Percentiles rank a stretch among this genome's conserved stretches.
Evolutionary conservation across 202 grass and related monocot genomes (phyloP).

Genomic region (Miscanthus sacchariflorus): DNA sequence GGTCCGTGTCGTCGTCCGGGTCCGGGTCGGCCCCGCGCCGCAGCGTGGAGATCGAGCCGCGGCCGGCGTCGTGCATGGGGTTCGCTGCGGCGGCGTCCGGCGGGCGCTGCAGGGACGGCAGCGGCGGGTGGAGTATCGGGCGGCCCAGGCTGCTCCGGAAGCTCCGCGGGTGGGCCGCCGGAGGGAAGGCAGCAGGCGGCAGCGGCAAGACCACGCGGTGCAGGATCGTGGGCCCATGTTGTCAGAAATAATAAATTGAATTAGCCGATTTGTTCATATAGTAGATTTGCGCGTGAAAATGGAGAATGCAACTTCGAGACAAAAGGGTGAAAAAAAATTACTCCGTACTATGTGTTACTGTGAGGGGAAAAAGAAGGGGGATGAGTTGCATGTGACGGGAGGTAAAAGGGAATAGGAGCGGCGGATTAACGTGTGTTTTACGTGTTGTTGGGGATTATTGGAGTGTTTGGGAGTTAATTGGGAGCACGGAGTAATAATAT

Average conservation of each 20-base stretch:
- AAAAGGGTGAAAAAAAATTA: too few species aligned
- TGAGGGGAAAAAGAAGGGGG: too few species aligned
- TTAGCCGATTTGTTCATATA: too few species aligned
- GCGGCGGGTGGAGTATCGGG: background rate
- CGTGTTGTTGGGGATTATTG: background rate
- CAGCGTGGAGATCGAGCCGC: conserved; percentile 27
- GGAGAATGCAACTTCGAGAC: background rate
- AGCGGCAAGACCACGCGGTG: conserved; percentile 31
- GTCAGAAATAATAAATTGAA: background rate
- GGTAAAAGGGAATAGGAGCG: too few species aligned
- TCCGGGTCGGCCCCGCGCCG: background rate
- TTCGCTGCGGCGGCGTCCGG: background rate
- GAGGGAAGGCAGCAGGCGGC: conserved; percentile 35
- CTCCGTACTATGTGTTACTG: too few species aligned
- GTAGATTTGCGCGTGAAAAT: background rate
- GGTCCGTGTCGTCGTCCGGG: conserved; percentile 35
- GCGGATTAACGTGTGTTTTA: background rate
- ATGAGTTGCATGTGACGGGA: too few species aligned
- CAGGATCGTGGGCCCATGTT: conserved; percentile 9
- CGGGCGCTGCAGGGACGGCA: background rate
- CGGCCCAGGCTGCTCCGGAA: conserved; percentile 79
- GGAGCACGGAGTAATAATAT: too few species aligned
- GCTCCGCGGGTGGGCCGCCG: conserved; percentile 73
- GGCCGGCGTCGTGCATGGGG: conserved; percentile 49
- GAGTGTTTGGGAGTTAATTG: background rate